Evolutionary conservation across 2,329 filamentous ascomycete species (phyloP).

Genomic region (Trichoderma harzianum): DNA sequence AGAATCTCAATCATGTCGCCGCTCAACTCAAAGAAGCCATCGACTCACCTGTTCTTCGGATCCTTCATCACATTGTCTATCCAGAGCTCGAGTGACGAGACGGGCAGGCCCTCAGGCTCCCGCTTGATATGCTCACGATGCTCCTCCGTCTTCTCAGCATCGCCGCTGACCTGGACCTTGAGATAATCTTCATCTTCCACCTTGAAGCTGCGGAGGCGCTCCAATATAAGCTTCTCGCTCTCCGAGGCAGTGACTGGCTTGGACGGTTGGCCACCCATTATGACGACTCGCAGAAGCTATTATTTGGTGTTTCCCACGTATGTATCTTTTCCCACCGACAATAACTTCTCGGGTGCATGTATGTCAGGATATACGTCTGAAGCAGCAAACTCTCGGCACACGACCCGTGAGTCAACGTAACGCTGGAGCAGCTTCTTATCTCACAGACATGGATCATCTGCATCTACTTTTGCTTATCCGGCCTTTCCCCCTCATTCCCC

Average conservation of each 20-base stretch:
- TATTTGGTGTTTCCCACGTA: not conserved
- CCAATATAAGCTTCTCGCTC: slow-evolving; percentile 44
- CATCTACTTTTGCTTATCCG: not conserved
- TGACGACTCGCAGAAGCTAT: not conserved
- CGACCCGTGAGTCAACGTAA: not conserved
- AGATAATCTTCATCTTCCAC: slow-evolving; percentile 52
- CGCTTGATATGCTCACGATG: slow-evolving; percentile 19
- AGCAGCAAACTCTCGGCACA: not conserved
- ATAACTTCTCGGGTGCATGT: not conserved
- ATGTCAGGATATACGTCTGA: not conserved
- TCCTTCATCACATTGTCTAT: slow-evolving; percentile 60
- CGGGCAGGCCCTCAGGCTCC: slow-evolving; percentile 46
- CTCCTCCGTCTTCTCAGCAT: slow-evolving; percentile 25
- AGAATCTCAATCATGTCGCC: not conserved
- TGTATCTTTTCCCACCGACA: not conserved
- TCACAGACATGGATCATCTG: not conserved
- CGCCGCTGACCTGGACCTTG: slow-evolving; percentile 41
- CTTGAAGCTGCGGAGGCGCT: slow-evolving; percentile 44
- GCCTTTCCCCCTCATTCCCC: not conserved
- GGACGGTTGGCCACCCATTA: slow-evolving; percentile 46
- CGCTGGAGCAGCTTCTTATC: not conserved
- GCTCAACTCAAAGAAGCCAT: not conserved
- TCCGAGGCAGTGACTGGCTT: slow-evolving; percentile 31
- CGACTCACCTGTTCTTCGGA: slow-evolving; percentile 58
- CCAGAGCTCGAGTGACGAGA: slow-evolving; percentile 54